Evolutionary conservation across 2,329 filamentous ascomycete genomes (phyloP).

Genomic region (Metarhizium album): DNA sequence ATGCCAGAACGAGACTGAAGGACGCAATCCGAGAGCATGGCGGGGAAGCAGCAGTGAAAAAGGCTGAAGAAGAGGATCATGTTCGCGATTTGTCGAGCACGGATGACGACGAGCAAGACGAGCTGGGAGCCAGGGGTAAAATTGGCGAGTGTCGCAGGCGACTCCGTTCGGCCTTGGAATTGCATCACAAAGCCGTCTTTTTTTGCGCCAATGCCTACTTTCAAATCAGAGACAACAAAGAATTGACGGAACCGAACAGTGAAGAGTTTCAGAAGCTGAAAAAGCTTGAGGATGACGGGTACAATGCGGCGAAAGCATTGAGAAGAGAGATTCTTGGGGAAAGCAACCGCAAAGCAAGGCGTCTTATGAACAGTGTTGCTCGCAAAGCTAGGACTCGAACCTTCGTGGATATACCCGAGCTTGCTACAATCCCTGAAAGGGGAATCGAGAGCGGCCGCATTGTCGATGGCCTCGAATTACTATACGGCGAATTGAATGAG

Average conservation of each 20-base stretch:
- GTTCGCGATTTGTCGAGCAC: slow-evolving; percentile 18
- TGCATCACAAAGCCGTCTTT: slow-evolving; percentile 74
- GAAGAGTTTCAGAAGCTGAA: slow-evolving; percentile 57
- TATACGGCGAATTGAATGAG: slow-evolving; percentile 56
- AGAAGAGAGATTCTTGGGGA: slow-evolving; percentile 68
- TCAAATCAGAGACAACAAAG: slow-evolving; percentile 65
- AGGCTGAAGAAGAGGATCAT: slow-evolving; percentile 1
- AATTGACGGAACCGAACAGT: slow-evolving; percentile 54
- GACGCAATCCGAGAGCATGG: slow-evolving; percentile 30
- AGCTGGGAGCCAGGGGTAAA: slow-evolving; percentile 25
- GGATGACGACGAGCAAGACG: slow-evolving; percentile 25
- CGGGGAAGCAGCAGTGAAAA: slow-evolving; percentile 2
- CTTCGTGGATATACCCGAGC: slow-evolving; percentile 53
- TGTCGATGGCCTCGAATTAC: slow-evolving; percentile 52
- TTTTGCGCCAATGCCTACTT: slow-evolving; percentile 77
- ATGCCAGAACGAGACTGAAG: slow-evolving; percentile 52
- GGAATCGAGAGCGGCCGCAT: slow-evolving; percentile 65
- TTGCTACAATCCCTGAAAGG: slow-evolving; percentile 36
- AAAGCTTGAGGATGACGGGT: slow-evolving; percentile 58
- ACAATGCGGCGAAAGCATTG: slow-evolving; percentile 67
- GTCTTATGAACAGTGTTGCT: slow-evolving; percentile 52
- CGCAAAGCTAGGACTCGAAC: slow-evolving; percentile 38
- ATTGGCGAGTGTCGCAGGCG: slow-evolving; percentile 49
- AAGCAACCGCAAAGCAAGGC: slow-evolving; percentile 23
- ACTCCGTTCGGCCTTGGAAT: slow-evolving; percentile 62